Percentiles rank a stretch among this genome's conserved stretches.
Evolutionary conservation across 495 filamentous ascomycete species (phyloP).

Genomic region (Aspergillus diversus): DNA sequence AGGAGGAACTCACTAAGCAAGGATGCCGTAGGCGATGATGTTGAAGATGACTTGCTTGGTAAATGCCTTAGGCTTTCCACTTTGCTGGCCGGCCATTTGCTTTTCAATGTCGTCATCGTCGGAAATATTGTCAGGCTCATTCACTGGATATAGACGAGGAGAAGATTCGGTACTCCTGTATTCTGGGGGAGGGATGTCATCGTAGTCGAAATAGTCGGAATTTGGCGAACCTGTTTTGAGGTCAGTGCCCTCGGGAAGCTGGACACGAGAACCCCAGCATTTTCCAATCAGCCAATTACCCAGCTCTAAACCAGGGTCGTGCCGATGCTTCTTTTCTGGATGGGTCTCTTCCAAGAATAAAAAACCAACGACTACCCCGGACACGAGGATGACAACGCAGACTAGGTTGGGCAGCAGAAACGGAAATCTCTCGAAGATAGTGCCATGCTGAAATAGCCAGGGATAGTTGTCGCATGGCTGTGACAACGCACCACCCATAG

Average conservation of each 20-base stretch:
- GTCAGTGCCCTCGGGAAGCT: constrained; percentile 39
- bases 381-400: constrained; percentile 74
- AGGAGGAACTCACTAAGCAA: constrained; percentile 81
- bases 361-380: constrained; percentile 80
- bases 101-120: constrained; percentile 51
- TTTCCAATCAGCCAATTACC: constrained; percentile 72
- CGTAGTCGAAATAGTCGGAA: constrained; percentile 54
- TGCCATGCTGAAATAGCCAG: constrained; percentile 68
- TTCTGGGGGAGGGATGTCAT: constrained; percentile 62
- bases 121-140: constrained; percentile 30
- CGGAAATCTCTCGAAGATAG: constrained; percentile 81
- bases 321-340: constrained; percentile 73
- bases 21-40: constrained; percentile 87
- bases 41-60: constrained; percentile 79
- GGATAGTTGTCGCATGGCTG: constrained; percentile 84
- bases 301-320: constrained; percentile 74
- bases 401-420: constrained; percentile 95
- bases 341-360: constrained; percentile 97
- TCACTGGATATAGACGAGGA: constrained; percentile 56
- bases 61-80: constrained; percentile 60
- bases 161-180: constrained; percentile 70
- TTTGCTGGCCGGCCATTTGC: constrained; percentile 33
- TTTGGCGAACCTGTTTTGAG: constrained; percentile 40
- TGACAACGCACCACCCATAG: constrained; percentile 87
- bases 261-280: constrained; percentile 45